Percentiles rank a stretch among this genome's conserved stretches.
Evolutionary conservation across 2,329 filamentous ascomycete species (phyloP).

Genomic region (Cordyceps farinosa): DNA sequence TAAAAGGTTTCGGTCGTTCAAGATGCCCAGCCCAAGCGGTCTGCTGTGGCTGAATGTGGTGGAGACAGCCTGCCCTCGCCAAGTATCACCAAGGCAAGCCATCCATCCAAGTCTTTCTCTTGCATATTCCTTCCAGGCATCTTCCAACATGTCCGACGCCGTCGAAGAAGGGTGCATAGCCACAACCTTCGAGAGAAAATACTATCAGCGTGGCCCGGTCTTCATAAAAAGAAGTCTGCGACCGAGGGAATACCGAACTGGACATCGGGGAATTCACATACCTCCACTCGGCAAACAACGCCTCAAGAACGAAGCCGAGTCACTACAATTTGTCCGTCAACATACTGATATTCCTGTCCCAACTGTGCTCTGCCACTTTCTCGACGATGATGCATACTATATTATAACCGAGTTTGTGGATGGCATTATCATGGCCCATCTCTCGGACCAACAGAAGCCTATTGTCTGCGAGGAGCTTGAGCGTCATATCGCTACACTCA

Average conservation of each 20-base stretch:
- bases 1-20: not conserved
- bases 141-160: not conserved
- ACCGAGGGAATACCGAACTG: constrained; percentile 28
- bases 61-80: not conserved
- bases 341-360: constrained; percentile 30
- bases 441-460: constrained; percentile 25
- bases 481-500: constrained; percentile 25
- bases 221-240: constrained; percentile 31
- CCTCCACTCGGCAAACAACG: constrained; percentile 29
- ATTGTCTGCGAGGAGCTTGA: constrained; percentile 28
- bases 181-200: constrained; percentile 28
- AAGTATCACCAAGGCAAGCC: not conserved
- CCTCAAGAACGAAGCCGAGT: constrained; percentile 30
- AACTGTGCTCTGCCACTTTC: constrained; percentile 25
- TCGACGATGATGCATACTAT: constrained; percentile 31
- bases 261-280: constrained; percentile 27
- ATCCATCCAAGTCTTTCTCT: not conserved
- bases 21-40: not conserved
- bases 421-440: constrained; percentile 29
- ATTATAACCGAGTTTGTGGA: constrained; percentile 30
- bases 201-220: constrained; percentile 26
- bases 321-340: constrained; percentile 24
- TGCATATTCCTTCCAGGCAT: not conserved
- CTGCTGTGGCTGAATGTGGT: not conserved
- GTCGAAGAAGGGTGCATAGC: constrained; percentile 27